Conservation (phyloP, 805 yeast species). For the Zygoascus biomembranicola region DNA sequence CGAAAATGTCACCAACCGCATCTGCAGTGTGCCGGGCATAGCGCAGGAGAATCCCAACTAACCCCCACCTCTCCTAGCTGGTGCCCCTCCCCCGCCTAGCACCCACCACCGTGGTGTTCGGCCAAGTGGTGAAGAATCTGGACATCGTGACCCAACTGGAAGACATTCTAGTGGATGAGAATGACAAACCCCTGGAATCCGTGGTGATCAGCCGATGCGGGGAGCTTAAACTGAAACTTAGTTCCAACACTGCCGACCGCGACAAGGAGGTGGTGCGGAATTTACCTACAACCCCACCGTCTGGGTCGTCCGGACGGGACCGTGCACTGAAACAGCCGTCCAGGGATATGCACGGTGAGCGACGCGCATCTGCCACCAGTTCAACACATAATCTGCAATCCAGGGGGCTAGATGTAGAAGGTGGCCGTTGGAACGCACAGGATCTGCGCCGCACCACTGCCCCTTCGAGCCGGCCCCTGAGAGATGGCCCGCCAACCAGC, state of each 20-base stretch:
- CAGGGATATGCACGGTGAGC: too few relatives aligned
- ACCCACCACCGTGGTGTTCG: conserved; percentile 10
- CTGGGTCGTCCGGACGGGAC: background rate
- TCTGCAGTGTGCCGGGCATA: too few relatives aligned
- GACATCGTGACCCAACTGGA: conserved; percentile 9
- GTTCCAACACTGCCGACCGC: background rate
- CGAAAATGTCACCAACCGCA: too few relatives aligned
- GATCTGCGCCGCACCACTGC: background rate
- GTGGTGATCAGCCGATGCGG: conserved; percentile 17
- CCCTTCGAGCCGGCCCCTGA: background rate
- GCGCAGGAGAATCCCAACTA: too few relatives aligned
- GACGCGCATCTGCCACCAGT: too few relatives aligned
- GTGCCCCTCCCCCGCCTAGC: background rate
- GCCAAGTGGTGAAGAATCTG: conserved; percentile 15
- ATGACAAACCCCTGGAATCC: conserved; percentile 16
- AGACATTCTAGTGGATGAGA: conserved; percentile 12
- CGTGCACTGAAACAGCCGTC: background rate
- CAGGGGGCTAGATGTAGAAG: background rate
- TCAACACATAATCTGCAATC: too few relatives aligned
- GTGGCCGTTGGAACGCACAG: background rate
- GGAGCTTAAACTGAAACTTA: conserved; percentile 6
- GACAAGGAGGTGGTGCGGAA: background rate
- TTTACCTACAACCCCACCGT: background rate
- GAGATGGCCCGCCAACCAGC: background rate
- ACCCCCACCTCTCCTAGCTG: too few relatives aligned